Evolutionary conservation across 1,139 yeast species (phyloP).

Genomic region (Waltiozyma sp.): DNA sequence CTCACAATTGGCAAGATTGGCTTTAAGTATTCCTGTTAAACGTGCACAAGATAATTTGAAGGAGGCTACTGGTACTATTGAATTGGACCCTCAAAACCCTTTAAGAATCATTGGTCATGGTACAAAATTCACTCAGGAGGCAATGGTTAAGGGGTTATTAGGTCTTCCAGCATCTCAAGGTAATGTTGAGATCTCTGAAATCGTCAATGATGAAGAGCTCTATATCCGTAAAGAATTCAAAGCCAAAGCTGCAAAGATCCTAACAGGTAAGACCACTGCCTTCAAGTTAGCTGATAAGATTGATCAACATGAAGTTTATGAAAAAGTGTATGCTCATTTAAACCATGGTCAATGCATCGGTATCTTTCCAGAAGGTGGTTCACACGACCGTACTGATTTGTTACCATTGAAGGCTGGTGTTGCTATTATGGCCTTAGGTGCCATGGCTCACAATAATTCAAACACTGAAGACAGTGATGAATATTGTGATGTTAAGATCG

Average conservation of each 20-base stretch:
- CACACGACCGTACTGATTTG: constrained; percentile 87
- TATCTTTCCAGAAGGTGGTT: constrained; percentile 97
- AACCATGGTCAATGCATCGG: constrained; percentile 77
- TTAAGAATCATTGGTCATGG: constrained; percentile 49
- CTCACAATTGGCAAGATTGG: constrained; percentile 66
- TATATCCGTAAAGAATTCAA: constrained; percentile 66
- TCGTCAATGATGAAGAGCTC: constrained; percentile 67
- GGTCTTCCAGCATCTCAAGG: constrained; percentile 79
- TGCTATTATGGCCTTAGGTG: constrained; percentile 95
- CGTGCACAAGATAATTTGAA: constrained; percentile 80
- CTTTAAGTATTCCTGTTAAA: constrained; percentile 79
- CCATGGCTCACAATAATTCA: constrained; percentile 61
- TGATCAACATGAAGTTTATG: constrained; percentile 75
- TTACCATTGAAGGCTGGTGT: constrained; percentile 94
- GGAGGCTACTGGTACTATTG: constrained; percentile 50
- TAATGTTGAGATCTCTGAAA: constrained; percentile 56
- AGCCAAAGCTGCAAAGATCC: constrained; percentile 28
- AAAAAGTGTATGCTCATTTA: constrained; percentile 72
- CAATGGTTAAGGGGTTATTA: constrained; percentile 55
- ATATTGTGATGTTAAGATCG: constrained; percentile 61
- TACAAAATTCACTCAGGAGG: constrained; percentile 59
- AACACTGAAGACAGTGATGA: background rate
- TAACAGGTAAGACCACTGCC: constrained; percentile 35
- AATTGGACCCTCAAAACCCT: constrained; percentile 35
- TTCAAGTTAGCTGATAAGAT: constrained; percentile 74